Evolutionary conservation across 805 yeast genomes (phyloP).

Genomic region (Nakazawaea anatomiae): DNA sequence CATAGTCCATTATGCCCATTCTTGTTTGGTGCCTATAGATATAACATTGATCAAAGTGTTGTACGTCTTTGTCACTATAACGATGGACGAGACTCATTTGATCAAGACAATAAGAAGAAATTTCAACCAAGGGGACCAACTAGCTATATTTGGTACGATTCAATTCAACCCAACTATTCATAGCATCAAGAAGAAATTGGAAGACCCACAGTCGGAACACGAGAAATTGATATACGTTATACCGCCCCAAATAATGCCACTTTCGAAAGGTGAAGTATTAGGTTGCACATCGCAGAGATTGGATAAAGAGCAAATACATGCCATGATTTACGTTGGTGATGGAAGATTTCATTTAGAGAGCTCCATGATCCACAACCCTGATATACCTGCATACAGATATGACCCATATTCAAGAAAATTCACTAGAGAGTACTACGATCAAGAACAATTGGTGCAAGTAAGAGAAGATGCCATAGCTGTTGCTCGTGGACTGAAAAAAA

Average conservation of each 20-base stretch:
- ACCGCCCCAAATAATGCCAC: slow-evolving; percentile 89
- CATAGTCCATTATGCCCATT: slow-evolving; percentile 94
- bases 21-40: slow-evolving; percentile 94
- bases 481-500: slow-evolving; percentile 54
- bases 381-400: slow-evolving; percentile 84
- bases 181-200: slow-evolving; percentile 57
- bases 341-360: slow-evolving; percentile 94
- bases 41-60: slow-evolving; percentile 84
- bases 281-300: slow-evolving; percentile 93
- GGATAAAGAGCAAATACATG: slow-evolving; percentile 56
- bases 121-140: slow-evolving; percentile 52
- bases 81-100: slow-evolving; percentile 78
- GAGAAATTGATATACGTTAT: slow-evolving; percentile 50
- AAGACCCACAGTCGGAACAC: slow-evolving; percentile 22
- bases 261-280: slow-evolving; percentile 91
- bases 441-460: slow-evolving; percentile 69
- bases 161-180: slow-evolving; percentile 96
- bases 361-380: slow-evolving; percentile 96
- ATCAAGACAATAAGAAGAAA: slow-evolving; percentile 70
- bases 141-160: slow-evolving; percentile 92
- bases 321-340: slow-evolving; percentile 91
- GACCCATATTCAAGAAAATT: slow-evolving; percentile 93
- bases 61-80: slow-evolving; percentile 93
- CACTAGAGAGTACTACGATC: slow-evolving; percentile 85
- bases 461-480: slow-evolving; percentile 66